Evolutionary conservation across 805 yeast species (phyloP), one percentile per base, ranked within the genome.

Genomic region (Torulaspora indica): DNA sequence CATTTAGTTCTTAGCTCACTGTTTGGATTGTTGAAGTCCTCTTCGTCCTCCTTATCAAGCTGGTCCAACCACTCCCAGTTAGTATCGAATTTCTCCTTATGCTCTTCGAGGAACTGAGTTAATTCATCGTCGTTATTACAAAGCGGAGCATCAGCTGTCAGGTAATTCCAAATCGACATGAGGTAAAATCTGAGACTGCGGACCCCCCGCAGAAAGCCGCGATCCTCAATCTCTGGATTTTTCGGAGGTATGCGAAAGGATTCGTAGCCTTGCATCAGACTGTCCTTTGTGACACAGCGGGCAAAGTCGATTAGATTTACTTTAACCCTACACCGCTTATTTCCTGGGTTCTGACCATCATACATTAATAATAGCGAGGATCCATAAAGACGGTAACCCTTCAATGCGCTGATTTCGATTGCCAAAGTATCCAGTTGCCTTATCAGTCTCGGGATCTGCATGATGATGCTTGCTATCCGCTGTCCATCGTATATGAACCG

Each of bases 231-330:
- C 8, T 72, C 66, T 1, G 78, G 77, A 54, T 81, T 80, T 32
- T 63, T 69, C 1, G 97, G 96, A 3, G 96, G 95, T 42, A 80
- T 82, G 1, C 77, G 73, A 13, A 75, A 72, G 10, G 64, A 56
- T 12, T 61, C 61, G 0, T 72, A 66, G 13, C 70, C 57, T 50
- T 54, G 58, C 10, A 51, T 45, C 32, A 71, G 68, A 46, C 76
- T 77, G 34, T 78, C 82, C 2, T 79, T 79, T 25, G 88, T 84
- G 12, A 88, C 82, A 57, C 95, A 85, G 60, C 90, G 95, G 1
- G 98, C 98, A 73, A 93, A 93, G 67, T 93, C 99, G 54, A 93
- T 93, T 43, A 95, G 75, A 50, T 89, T 78, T n/a, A 89, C 79
- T 48, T 64, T 66, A 29, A 68, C 65, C 28, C 54, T 51, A 20